Conservation (phyloP, 78 protist species). For the Dictyostelium capitatum region DNA sequence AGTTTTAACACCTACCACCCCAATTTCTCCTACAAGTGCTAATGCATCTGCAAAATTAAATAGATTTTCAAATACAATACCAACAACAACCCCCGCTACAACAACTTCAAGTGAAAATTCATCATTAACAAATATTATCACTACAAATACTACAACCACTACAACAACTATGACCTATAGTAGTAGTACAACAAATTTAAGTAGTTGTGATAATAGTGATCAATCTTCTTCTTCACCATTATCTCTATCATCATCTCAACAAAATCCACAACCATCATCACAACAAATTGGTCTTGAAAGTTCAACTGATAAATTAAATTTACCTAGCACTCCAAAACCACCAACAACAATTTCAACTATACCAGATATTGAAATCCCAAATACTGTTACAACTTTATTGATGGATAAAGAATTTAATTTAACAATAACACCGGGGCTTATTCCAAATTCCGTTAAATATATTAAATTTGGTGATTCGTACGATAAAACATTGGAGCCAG, state of each 20-base stretch:
- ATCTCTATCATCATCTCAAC: neutral
- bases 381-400: neutral
- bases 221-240: neutral
- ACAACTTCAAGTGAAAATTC: neutral
- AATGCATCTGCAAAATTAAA: neutral
- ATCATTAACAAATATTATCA: neutral
- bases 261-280: too few species aligned
- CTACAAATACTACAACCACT: neutral
- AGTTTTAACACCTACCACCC: neutral
- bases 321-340: neutral
- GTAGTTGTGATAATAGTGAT: too few species aligned
- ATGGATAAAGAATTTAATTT: constrained; percentile 2
- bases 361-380: constrained; percentile 8
- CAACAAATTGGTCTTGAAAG: too few species aligned
- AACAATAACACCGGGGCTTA: neutral
- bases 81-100: neutral
- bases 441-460: neutral
- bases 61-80: neutral
- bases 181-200: too few species aligned
- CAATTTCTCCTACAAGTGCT: neutral
- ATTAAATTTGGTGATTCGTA: constrained; percentile 18
- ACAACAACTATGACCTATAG: neutral
- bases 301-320: too few species aligned
- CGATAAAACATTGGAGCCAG: constrained; percentile 1
- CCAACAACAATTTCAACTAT: neutral